Evolutionary conservation across 2,329 filamentous ascomycete species (phyloP).

Genomic region (Chaetomiaceae sp.): DNA sequence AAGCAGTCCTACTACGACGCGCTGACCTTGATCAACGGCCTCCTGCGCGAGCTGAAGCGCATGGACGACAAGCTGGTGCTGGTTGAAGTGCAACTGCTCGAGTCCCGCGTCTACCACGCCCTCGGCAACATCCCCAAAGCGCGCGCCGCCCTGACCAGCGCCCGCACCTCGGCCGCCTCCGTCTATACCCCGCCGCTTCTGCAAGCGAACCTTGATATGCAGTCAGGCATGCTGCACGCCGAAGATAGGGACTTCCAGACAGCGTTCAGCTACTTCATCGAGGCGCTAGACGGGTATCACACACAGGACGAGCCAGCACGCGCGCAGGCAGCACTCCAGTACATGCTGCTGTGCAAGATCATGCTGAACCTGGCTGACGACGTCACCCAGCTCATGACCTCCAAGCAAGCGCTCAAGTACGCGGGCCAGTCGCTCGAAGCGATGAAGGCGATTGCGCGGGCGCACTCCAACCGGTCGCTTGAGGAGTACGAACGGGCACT

Average conservation of each 20-base stretch:
- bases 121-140: constrained; percentile 95
- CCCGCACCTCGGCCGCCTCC: constrained; percentile 89
- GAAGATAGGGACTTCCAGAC: constrained; percentile 99
- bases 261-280: constrained; percentile 97
- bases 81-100: constrained; percentile 94
- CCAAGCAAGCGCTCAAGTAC: constrained; percentile 95
- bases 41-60: constrained; percentile 94
- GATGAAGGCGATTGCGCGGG: constrained; percentile 97
- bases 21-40: constrained; percentile 90
- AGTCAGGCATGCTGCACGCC: constrained; percentile 97
- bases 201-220: constrained; percentile 97
- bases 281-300: constrained; percentile 95
- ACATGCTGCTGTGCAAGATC: constrained; percentile 99
- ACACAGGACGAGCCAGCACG: constrained; percentile 81
- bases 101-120: constrained; percentile 95
- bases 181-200: constrained; percentile 95
- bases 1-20: constrained; percentile 98
- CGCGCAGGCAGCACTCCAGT: constrained; percentile 96
- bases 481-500: constrained; percentile 96
- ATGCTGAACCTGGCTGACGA: constrained; percentile 98
- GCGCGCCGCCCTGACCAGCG: constrained; percentile 87
- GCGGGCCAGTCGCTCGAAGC: constrained; percentile 93
- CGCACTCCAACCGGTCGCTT: constrained; percentile 89
- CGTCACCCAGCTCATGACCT: constrained; percentile 89
- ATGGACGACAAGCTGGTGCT: constrained; percentile 97